phyloP scores from a whole-genome alignment of 345 rosid species.

The Raphanus sativus region DNA sequence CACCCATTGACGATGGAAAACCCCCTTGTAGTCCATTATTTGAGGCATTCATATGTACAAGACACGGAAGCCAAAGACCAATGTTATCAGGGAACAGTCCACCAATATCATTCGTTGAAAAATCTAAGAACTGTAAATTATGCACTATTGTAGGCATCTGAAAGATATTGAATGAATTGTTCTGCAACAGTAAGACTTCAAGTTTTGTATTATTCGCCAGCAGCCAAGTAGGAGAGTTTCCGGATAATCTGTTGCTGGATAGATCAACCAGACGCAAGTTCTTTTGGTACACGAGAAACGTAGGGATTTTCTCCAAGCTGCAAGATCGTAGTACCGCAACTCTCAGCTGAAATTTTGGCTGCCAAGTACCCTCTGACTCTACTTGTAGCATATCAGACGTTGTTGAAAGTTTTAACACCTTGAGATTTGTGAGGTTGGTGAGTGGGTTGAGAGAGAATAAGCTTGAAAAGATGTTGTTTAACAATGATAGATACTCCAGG shows the following conservation, averaged over 20 bases:
- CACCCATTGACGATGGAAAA: constrained; percentile 10
- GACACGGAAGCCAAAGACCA: not conserved
- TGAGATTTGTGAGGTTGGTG: constrained; percentile 30
- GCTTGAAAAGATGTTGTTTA: constrained; percentile 12
- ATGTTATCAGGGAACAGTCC: not conserved
- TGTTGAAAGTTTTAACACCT: constrained; percentile 19
- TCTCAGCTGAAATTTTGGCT: constrained; percentile 22
- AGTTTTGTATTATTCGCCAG: constrained; percentile 13
- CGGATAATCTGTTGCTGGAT: constrained; percentile 15
- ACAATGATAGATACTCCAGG: constrained; percentile 26
- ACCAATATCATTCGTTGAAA: not conserved
- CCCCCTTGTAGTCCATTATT: not conserved
- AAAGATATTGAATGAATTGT: constrained; percentile 22
- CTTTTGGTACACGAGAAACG: constrained; percentile 12
- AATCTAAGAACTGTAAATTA: not conserved
- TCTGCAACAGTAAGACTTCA: constrained; percentile 8
- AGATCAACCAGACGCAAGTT: constrained; percentile 27
- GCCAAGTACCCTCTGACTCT: not conserved
- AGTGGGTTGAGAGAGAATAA: not conserved
- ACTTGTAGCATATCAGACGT: not conserved
- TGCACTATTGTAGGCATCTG: not conserved
- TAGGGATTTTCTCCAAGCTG: constrained; percentile 9
- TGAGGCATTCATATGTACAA: not conserved
- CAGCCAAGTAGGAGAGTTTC: constrained; percentile 23
- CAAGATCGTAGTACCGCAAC: constrained; percentile 1